A percentile compares a stretch with the other conserved stretches of the same genome.
These are phyloP conservation scores for Singerocomus inundabilis DNA, from an alignment of 1,284 basidiomycete genomes.

Conservation along the genomic window DNA sequence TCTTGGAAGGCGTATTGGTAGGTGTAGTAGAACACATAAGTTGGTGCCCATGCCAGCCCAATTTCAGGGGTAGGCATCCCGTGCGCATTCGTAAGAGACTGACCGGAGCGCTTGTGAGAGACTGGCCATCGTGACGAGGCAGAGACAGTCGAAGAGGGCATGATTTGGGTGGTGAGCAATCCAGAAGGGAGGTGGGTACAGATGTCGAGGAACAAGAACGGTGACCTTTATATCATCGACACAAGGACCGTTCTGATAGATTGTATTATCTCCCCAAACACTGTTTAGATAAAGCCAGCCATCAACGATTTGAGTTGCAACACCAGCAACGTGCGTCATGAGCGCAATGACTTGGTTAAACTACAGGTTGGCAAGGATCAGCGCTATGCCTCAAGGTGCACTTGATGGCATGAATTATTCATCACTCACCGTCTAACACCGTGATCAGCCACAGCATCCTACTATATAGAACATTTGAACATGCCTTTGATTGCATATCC, in stretches of 20 bases:
- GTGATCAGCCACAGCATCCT: neutral
- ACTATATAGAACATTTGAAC: neutral
- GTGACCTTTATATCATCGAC: neutral
- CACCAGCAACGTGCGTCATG: neutral
- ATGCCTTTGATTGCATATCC: neutral
- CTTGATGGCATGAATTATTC: neutral
- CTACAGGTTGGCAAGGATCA: slow-evolving; percentile 8
- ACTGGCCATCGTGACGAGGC: neutral
- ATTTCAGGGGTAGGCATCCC: neutral
- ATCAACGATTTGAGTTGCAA: neutral
- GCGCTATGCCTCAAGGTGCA: too few relatives aligned
- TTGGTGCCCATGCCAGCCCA: neutral
- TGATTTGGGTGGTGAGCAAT: neutral
- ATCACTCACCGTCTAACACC: neutral
- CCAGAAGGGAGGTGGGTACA: neutral
- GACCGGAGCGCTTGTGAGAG: neutral
- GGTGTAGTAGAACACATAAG: neutral
- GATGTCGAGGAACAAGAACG: neutral
- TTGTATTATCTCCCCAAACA: too few relatives aligned
- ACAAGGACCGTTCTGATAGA: neutral
- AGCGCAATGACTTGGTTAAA: too few relatives aligned
- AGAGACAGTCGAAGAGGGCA: neutral
- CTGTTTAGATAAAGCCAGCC: neutral
- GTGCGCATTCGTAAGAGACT: neutral
- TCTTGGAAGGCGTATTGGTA: neutral